Conservation (phyloP, 768 basidiomycete genomes). For the Kwoniella dendrophila region DNA sequence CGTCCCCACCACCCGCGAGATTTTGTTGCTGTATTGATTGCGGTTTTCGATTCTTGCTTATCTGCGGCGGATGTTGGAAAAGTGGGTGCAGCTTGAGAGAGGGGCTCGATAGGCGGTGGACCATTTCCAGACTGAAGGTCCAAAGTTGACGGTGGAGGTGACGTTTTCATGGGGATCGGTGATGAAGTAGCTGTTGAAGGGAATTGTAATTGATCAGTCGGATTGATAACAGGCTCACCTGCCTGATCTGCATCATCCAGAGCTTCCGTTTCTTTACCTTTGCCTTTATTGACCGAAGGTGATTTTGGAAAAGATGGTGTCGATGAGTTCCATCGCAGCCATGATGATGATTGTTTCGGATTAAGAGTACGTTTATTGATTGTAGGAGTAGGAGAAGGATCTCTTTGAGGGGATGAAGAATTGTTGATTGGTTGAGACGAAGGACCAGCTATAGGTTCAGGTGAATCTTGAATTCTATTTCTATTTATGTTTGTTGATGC, state of each 20-base stretch:
- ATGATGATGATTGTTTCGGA: constrained; percentile 44
- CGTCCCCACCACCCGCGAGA: constrained; percentile 8
- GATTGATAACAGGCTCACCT: background rate
- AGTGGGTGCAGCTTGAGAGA: background rate
- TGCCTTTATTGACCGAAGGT: constrained; percentile 24
- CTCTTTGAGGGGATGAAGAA: background rate
- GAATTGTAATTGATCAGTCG: too few relatives aligned
- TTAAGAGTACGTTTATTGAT: constrained; percentile 22
- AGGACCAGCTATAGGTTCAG: constrained; percentile 24
- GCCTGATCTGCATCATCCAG: background rate
- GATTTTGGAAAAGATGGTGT: constrained; percentile 39
- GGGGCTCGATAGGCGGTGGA: too few relatives aligned
- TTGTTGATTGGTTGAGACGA: constrained; percentile 10
- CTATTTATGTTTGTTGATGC: too few relatives aligned
- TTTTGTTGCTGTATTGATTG: background rate
- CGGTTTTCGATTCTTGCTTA: background rate
- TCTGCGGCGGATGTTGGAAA: background rate
- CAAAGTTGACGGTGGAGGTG: too few relatives aligned
- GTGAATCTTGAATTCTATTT: background rate
- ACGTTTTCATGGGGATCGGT: too few relatives aligned
- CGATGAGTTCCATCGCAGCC: constrained; percentile 45
- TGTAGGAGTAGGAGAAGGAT: background rate
- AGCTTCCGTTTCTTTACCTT: constrained; percentile 25
- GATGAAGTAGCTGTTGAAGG: too few relatives aligned
- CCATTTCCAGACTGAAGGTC: too few relatives aligned